Base-by-base conservation (phyloP, 106 monocot species). In the Vanilla planifolia region DNA sequence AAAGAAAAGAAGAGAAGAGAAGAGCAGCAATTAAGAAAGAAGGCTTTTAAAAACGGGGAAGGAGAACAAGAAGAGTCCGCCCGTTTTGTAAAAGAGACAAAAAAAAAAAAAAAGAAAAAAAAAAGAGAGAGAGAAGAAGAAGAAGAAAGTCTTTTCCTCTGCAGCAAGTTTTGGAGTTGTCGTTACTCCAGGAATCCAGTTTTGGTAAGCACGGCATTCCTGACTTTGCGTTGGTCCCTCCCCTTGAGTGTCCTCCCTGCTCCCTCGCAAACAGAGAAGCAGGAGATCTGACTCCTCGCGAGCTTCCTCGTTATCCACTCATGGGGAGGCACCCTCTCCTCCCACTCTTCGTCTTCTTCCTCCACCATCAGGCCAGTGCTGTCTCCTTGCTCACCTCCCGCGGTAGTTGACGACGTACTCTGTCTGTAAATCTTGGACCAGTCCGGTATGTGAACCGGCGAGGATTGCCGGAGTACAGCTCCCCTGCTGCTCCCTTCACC, bases 221-320 rank as follows among this genome's bases (percentile, higher is more conserved):
- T 79, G 29, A 88, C 79, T 66, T 64, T 88, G 43, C 75, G 69
- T 39, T 82, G 78, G 27, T 88, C 87, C 24, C 87, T 75, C 6
- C 87, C 87, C 58, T 88, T 88, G 53, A 88, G 73, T 0, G 87
- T 88, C 66, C 87, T 82, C 70, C 87, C 87, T 26, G 61, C 79
- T 2, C 87, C 87, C 46, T 88, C 87, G 48, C 75, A 82, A 22
- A 88, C 73, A n/a, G 87, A 88, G 71, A 71, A 88, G 2, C 82
- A 82, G 13, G 82, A 73, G 30, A 88, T 79, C 66, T 82, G 82
- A 57, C 52, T 76, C 43, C 76, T 71, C 25, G 75, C 87, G 5
- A 79, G 45, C 73, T 76, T 82, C 69, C 60, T 79, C 16, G 87
- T 73, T 1, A 88, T 55, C 87, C 82, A 88, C 30, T 79, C 82